A percentile compares a stretch with the other conserved stretches of the same genome.
These are phyloP conservation scores for Gossypium australe DNA, from an alignment of 345 rosid species.

Conservation along the genomic window DNA sequence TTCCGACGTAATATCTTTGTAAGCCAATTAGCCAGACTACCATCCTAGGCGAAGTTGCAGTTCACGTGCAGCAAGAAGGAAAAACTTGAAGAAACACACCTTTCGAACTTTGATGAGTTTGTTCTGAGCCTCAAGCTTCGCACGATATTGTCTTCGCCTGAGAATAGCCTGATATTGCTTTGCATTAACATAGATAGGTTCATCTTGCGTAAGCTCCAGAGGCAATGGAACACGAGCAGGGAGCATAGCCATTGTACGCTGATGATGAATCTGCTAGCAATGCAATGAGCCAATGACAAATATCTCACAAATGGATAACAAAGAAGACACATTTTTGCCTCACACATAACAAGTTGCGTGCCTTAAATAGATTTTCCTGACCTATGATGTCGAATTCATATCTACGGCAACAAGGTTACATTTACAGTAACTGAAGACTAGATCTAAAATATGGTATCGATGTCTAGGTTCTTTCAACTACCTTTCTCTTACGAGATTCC, in stretches of 20 bases:
- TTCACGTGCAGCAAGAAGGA: background rate
- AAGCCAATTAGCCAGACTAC: background rate
- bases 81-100: conserved; percentile 33
- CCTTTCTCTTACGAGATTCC: background rate
- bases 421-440: conserved; percentile 7
- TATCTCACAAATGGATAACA: conserved; percentile 20
- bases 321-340: conserved; percentile 13
- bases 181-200: conserved; percentile 72
- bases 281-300: conserved; percentile 9
- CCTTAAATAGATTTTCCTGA: conserved; percentile 14
- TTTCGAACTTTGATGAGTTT: conserved; percentile 55
- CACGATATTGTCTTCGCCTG: conserved; percentile 73
- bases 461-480: background rate
- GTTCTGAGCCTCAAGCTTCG: conserved; percentile 82
- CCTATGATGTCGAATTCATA: background rate
- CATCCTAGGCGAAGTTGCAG: background rate
- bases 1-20: background rate
- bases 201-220: conserved; percentile 41
- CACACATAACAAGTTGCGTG: background rate
- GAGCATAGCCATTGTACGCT: conserved; percentile 43
- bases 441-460: background rate
- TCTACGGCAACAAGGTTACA: no score
- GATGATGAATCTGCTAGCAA: conserved; percentile 45
- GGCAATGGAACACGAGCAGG: conserved; percentile 67
- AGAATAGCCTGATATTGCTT: conserved; percentile 81